Conservation (phyloP, 2,329 filamentous ascomycete genomes). For the Aaosphaeria arxii region DNA sequence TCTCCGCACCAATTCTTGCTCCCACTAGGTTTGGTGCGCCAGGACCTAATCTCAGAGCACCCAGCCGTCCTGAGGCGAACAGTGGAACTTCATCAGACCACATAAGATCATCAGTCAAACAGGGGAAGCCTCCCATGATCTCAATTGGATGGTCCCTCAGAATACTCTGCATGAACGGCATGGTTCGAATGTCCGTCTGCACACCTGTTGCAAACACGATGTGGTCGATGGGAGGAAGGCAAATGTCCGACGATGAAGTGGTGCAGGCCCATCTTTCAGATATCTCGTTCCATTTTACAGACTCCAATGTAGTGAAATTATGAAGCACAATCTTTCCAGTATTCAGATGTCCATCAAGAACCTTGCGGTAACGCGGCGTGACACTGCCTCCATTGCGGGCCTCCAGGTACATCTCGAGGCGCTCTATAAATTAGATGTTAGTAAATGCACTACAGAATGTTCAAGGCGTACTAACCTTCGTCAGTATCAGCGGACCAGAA, state of each 20-base stretch:
- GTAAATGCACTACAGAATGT: neutral
- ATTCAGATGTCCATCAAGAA: slow-evolving; percentile 60
- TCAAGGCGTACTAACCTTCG: slow-evolving; percentile 39
- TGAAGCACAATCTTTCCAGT: slow-evolving; percentile 54
- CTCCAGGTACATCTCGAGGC: slow-evolving; percentile 61
- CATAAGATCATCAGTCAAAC: slow-evolving; percentile 72
- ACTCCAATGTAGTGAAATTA: slow-evolving; percentile 55
- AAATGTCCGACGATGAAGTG: slow-evolving; percentile 51
- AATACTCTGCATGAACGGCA: slow-evolving; percentile 63
- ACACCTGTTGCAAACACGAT: slow-evolving; percentile 76
- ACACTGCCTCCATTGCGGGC: slow-evolving; percentile 76
- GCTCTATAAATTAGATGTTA: slow-evolving; percentile 43
- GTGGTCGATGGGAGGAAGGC: slow-evolving; percentile 58
- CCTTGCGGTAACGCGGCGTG: slow-evolving; percentile 64
- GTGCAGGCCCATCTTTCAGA: slow-evolving; percentile 36
- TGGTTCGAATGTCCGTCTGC: slow-evolving; percentile 57
- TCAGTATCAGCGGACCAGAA: slow-evolving; percentile 77
- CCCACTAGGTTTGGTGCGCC: slow-evolving; percentile 73
- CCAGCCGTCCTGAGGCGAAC: slow-evolving; percentile 68
- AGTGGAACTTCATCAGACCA: slow-evolving; percentile 72
- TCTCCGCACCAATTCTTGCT: slow-evolving; percentile 68
- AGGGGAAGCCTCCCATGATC: slow-evolving; percentile 65
- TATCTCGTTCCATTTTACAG: slow-evolving; percentile 49
- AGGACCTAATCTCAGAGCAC: slow-evolving; percentile 66
- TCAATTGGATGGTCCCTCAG: slow-evolving; percentile 59